Percentiles rank a stretch among this genome's conserved stretches.
phyloP scores from a whole-genome alignment of 106 monocot species.

The Gastrodia elata region DNA sequence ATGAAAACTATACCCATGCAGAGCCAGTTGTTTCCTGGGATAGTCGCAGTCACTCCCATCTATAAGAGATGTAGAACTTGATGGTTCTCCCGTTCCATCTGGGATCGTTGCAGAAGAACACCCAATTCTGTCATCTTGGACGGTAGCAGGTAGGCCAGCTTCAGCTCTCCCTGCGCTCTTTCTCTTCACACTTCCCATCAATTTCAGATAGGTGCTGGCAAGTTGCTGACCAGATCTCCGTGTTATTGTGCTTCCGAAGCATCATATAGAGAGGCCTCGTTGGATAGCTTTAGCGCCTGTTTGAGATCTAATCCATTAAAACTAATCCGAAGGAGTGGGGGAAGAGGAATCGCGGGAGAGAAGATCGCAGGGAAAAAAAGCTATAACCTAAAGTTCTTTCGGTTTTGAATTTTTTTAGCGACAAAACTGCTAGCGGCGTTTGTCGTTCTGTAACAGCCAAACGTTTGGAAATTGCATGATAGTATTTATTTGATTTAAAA shows the following conservation, averaged over 20 bases:
- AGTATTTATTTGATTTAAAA: too few species aligned
- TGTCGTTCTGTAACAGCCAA: too few species aligned
- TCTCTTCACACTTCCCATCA: slow-evolving; percentile 20
- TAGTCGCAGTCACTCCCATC: slow-evolving; percentile 20
- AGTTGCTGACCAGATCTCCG: slow-evolving; percentile 16
- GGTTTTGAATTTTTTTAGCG: too few species aligned
- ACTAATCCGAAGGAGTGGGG: too few species aligned
- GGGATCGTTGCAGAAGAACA: neutral
- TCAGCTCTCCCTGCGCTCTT: slow-evolving; percentile 12
- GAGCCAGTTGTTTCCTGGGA: slow-evolving; percentile 19
- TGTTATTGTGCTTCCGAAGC: slow-evolving; percentile 9
- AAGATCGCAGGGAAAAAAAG: too few species aligned
- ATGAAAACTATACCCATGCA: slow-evolving; percentile 30
- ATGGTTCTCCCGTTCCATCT: slow-evolving; percentile 4
- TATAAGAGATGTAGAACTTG: slow-evolving; percentile 7
- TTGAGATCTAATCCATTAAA: too few species aligned
- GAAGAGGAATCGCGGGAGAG: too few species aligned
- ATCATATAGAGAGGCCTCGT: slow-evolving; percentile 15
- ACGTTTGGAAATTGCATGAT: too few species aligned
- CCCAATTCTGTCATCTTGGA: neutral
- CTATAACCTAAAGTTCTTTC: too few species aligned
- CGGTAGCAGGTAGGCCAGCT: neutral
- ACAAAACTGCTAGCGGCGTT: too few species aligned
- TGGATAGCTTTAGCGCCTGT: neutral
- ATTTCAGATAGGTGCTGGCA: slow-evolving; percentile 5